These are phyloP conservation scores for Chytridiales sp. DNA, from an alignment of 371 early-diverging fungal species.

Conservation along the genomic window DNA sequence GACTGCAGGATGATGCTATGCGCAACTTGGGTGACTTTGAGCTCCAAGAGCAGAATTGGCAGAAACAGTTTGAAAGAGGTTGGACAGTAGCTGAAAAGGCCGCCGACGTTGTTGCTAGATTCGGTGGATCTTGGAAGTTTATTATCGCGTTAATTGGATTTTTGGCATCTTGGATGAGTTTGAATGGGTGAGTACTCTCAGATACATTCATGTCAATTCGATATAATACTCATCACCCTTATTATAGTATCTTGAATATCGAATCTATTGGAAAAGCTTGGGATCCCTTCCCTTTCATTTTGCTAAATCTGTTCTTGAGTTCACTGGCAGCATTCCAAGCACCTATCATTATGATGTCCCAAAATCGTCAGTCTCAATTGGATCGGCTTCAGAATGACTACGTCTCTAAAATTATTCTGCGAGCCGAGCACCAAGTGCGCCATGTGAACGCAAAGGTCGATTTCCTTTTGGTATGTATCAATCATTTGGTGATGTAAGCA, in stretches of 20 bases:
- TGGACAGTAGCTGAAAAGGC: constrained; percentile 38
- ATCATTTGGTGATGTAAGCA: neutral
- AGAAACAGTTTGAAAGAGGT: constrained; percentile 42
- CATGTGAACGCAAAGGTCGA: constrained; percentile 49
- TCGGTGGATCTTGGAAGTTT: constrained; percentile 47
- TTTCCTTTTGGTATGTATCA: constrained; percentile 28
- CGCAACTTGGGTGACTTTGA: constrained; percentile 39
- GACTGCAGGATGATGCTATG: constrained; percentile 44
- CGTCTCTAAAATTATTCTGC: constrained; percentile 35
- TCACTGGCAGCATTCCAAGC: constrained; percentile 46
- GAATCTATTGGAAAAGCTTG: constrained; percentile 22
- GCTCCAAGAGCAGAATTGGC: constrained; percentile 41
- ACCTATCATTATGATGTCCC: constrained; percentile 53
- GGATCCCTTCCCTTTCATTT: constrained; percentile 46
- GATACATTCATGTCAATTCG: neutral
- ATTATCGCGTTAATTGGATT: constrained; percentile 28
- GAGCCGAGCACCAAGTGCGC: constrained; percentile 42
- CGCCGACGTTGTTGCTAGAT: constrained; percentile 42
- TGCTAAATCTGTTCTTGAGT: constrained; percentile 44
- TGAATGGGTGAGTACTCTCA: constrained; percentile 22
- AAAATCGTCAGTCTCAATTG: constrained; percentile 41
- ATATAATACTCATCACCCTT: constrained; percentile 4
- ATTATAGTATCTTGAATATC: neutral
- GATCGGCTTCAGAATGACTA: constrained; percentile 40
- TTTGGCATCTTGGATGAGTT: constrained; percentile 28